Percentiles rank a stretch among this genome's conserved stretches.
Evolutionary conservation across 371 early-diverging fungal genomes (phyloP).

Genomic region (Quaeritorhiza haematococci): DNA sequence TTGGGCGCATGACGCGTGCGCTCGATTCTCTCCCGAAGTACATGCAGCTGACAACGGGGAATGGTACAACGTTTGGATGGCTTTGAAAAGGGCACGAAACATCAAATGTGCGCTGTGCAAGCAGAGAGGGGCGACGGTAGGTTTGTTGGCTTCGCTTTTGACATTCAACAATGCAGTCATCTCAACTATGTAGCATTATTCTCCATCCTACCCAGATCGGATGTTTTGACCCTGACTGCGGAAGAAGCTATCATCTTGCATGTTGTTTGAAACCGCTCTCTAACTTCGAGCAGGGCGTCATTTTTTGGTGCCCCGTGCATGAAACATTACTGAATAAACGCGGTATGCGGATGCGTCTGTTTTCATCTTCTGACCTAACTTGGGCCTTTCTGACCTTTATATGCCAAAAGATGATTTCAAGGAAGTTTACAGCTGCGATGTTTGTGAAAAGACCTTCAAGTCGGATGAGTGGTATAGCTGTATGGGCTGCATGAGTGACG

Average conservation of each 20-base stretch:
- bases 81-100: constrained; percentile 68
- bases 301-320: constrained; percentile 84
- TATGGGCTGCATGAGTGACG: constrained; percentile 51
- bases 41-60: constrained; percentile 55
- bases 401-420: constrained; percentile 53
- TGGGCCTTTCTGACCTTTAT: background rate
- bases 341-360: too few species aligned
- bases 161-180: too few species aligned
- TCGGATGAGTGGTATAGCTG: constrained; percentile 57
- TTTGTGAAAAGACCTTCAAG: constrained; percentile 34
- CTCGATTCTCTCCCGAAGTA: constrained; percentile 80
- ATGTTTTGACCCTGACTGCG: constrained; percentile 80
- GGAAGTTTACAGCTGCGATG: constrained; percentile 67
- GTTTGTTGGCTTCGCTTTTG: too few species aligned
- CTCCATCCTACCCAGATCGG: constrained; percentile 53
- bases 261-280: constrained; percentile 71
- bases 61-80: constrained; percentile 83
- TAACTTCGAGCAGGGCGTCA: constrained; percentile 70
- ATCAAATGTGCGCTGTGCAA: constrained; percentile 72
- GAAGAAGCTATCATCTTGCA: constrained; percentile 74
- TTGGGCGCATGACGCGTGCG: constrained; percentile 86
- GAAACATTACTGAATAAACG: constrained; percentile 51
- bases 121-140: constrained; percentile 71
- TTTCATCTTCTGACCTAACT: too few species aligned
- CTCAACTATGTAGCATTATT: too few species aligned